Percentiles rank a stretch among this genome's conserved stretches.
These are phyloP conservation scores for Blastobotrys chiropterorum DNA, from an alignment of 805 yeast genomes.

Conservation along the genomic window DNA sequence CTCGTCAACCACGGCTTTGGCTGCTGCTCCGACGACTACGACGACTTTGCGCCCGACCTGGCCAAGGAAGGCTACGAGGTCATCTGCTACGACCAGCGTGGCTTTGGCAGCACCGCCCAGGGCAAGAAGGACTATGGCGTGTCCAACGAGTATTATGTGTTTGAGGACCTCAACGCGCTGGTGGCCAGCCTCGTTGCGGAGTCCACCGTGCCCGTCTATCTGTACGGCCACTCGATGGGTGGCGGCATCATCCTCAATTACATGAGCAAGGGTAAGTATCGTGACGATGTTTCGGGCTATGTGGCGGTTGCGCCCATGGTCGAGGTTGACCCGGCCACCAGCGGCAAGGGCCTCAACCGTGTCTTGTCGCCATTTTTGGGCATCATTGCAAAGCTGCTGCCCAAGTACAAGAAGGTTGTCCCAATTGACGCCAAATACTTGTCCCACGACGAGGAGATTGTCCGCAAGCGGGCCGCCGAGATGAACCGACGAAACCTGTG, in stretches of 20 bases:
- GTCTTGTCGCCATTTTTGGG: constrained; percentile 24
- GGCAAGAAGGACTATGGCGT: constrained; percentile 26
- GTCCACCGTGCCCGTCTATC: constrained; percentile 23
- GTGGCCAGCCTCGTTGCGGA: constrained; percentile 13
- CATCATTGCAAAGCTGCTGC: constrained; percentile 23
- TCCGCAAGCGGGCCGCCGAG: constrained; percentile 22
- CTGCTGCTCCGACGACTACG: constrained; percentile 30
- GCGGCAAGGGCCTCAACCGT: constrained; percentile 19
- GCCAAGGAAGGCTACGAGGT: constrained; percentile 31
- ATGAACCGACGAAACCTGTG: constrained; percentile 23
- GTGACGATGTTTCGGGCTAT: constrained; percentile 29
- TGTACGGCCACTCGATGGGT: constrained; percentile 37
- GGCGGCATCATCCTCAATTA: constrained; percentile 34
- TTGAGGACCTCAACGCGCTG: constrained; percentile 30
- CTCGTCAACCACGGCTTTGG: constrained; percentile 35
- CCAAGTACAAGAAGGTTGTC: constrained; percentile 23
- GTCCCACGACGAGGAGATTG: constrained; percentile 25
- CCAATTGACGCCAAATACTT: constrained; percentile 22
- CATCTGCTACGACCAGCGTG: constrained; percentile 35
- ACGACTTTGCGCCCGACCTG: constrained; percentile 26
- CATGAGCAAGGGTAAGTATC: constrained; percentile 29
- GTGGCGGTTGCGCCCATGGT: constrained; percentile 31
- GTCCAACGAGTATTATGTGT: constrained; percentile 29
- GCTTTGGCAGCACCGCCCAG: constrained; percentile 32
- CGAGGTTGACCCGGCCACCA: constrained; percentile 17